These are phyloP conservation scores for Boletales sp. DNA, from an alignment of 768 basidiomycete genomes.

Conservation along the genomic window DNA sequence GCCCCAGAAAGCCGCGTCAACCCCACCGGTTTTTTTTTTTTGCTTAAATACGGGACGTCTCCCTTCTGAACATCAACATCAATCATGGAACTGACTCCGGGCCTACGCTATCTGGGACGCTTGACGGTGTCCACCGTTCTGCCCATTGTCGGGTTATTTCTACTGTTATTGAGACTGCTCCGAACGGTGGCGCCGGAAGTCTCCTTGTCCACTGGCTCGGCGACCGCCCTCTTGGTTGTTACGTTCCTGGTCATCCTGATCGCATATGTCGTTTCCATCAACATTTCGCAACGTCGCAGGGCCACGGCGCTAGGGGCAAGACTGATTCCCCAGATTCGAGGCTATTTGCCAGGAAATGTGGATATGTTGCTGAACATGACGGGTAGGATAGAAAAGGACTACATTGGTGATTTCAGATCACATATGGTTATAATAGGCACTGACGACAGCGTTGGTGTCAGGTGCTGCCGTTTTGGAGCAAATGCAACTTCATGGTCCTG, in stretches of 20 bases:
- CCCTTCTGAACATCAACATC: too few species aligned
- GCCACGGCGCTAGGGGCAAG: constrained; percentile 27
- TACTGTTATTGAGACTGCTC: constrained; percentile 12
- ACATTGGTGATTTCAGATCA: constrained; percentile 29
- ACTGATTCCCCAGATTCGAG: constrained; percentile 28
- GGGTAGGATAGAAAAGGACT: constrained; percentile 24
- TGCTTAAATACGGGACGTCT: too few species aligned
- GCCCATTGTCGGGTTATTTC: constrained; percentile 8
- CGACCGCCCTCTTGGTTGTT: constrained; percentile 3
- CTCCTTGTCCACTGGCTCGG: constrained; percentile 3
- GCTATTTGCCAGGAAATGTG: constrained; percentile 32
- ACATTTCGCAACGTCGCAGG: constrained; percentile 9
- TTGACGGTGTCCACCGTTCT: constrained; percentile 10
- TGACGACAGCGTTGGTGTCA: constrained; percentile 8
- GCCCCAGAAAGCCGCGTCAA: too few species aligned
- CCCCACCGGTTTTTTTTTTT: too few species aligned
- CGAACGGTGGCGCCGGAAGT: constrained; percentile 4
- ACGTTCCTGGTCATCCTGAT: constrained; percentile 1
- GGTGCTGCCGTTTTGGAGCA: constrained; percentile 24
- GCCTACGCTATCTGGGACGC: constrained; percentile 20
- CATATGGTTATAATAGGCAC: not conserved
- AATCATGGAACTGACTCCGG: constrained; percentile 19
- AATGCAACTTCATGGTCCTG: constrained; percentile 22
- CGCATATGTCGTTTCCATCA: not conserved
- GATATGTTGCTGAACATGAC: constrained; percentile 30